phyloP scores from a whole-genome alignment of 495 filamentous ascomycete species.

The Xylaria scruposa region DNA sequence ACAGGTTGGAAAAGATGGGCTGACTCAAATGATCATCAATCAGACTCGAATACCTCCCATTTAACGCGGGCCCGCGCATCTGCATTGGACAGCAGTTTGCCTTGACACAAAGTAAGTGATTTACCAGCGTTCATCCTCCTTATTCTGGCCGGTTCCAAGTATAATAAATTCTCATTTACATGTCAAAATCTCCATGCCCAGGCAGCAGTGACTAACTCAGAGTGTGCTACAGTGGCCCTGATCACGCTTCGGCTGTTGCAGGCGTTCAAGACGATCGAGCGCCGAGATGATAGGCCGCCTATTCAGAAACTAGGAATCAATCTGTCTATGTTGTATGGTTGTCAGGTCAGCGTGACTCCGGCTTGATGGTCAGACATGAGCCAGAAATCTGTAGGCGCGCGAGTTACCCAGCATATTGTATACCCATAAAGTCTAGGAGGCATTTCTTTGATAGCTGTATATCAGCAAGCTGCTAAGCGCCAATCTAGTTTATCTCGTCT shows the following conservation, averaged over 20 bases:
- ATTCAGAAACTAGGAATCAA: slow-evolving; percentile 46
- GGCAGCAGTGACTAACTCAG: not conserved
- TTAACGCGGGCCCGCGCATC: slow-evolving; percentile 69
- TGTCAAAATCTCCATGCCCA: not conserved
- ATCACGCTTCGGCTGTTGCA: slow-evolving; percentile 66
- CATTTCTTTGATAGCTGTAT: not conserved
- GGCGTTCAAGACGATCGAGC: slow-evolving; percentile 61
- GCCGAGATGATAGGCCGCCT: slow-evolving; percentile 46
- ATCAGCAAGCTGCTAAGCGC: not conserved
- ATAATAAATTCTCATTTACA: not conserved
- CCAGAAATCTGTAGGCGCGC: not conserved
- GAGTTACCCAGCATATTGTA: not conserved
- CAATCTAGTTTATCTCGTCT: not conserved
- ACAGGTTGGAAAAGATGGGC: not conserved
- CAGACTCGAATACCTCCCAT: slow-evolving; percentile 68
- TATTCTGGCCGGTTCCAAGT: not conserved
- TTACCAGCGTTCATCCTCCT: not conserved
- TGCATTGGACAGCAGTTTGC: slow-evolving; percentile 66
- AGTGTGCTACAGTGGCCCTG: slow-evolving; percentile 45
- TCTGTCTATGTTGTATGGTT: slow-evolving; percentile 47
- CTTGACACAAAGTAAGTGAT: slow-evolving; percentile 53
- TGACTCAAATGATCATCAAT: not conserved
- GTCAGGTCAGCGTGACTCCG: slow-evolving; percentile 43
- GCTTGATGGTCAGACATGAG: slow-evolving; percentile 15
- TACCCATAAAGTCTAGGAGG: not conserved